Evolutionary conservation across 164 flowering plant genomes (phyloP), one percentile per base, ranked within the genome.

Genomic region (Umbellularia californica): DNA sequence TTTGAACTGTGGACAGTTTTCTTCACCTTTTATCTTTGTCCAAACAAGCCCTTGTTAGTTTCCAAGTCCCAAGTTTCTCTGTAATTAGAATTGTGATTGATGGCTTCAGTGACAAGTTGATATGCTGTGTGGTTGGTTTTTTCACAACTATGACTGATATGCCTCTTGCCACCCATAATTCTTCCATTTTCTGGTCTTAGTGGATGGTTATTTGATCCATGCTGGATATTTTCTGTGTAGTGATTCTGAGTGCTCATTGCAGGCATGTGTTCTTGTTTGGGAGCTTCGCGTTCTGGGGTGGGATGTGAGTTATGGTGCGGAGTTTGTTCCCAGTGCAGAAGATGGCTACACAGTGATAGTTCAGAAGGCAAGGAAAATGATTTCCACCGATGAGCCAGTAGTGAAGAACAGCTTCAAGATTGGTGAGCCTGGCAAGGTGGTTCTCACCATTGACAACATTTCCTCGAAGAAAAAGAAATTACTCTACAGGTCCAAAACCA

Each of bases 391-490:
- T 50, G 98, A 92, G 62, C 86, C 90, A 1, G 84, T 88, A 14
- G 75, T 92, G 12, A 63, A 74, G 67, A 78, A 82, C 79, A 87
- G 84, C 86, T 94, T 83, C 95, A 92, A 89, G 69, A 76, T 82
- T 23, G 86, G 86, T 1, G 97, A 92, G 60, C 79, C 90, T 2
- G 98, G 98, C 25, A 92, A 90, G 80, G 77, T 92, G 52, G 86
- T 94, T 41, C 83, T 94, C 75, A 89, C 93, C 74, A 75, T 94
- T 10, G 92, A 94, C 72, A 94, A 94, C 84, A 85, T 79, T 65
- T 83, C 85, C 71, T 88, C 95, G n/a, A 94, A 88, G 89, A 94
- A 90, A 88, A 94, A 94, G 94, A 89, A 86, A 83, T 87, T 94
- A 20, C 83, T 94, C 35, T 90, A 90, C 86, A 83, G 98, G 84